Base-by-base conservation (phyloP, 2,329 filamentous ascomycete genomes). In the Acephala macrosclerotiorum region DNA sequence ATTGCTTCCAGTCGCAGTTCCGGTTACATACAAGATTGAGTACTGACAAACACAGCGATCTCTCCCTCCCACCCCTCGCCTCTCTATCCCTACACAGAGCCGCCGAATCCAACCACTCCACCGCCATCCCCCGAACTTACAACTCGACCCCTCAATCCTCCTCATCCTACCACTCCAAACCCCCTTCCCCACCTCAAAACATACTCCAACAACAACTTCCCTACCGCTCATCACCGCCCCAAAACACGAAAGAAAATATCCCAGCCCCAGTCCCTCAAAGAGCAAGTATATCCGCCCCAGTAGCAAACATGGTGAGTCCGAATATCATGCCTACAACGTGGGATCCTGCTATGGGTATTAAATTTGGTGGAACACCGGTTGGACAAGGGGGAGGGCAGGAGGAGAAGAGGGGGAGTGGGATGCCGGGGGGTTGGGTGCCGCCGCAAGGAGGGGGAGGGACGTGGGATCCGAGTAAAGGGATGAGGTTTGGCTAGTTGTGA, bases 311-410 rank as follows among this genome's bases (percentile, higher is more conserved):
- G 49, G 80, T 84, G 1, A 75, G 80, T 33, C 80, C 78, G 33
- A 76, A 80, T 20, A 73, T 79, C 58, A 81, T 68, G 78, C 85
- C 72, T 80, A 85, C 77, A 7, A 88, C 92, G 76, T 97, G 94
- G 94, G 89, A 87, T 63, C 92, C 93, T 0, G 89, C 90, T 1
- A 89, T 92, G 83, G 91, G 91, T 0, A 96, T 97, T 73, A 89
- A 89, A 64, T 97, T 97, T 77, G 87, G 87, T 0, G 84, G 80
- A 16, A 69, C 71, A 68, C 71, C 75, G 12, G 56, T 72, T 20
- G 35, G 18, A 35, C 47, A 40, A 40, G 57, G 47, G 7, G 53
- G 26, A 33, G 18, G 22, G 36, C n/a, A n/a, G 59, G 29, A 9
- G 38, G 18, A 36, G 62, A 64, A 38, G 58, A 45, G 20, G 61